A percentile compares a stretch with the other conserved stretches of the same genome.
Conservation (phyloP, 2,329 filamentous ascomycete species). For the Fusarium pseudograminearum region DNA sequence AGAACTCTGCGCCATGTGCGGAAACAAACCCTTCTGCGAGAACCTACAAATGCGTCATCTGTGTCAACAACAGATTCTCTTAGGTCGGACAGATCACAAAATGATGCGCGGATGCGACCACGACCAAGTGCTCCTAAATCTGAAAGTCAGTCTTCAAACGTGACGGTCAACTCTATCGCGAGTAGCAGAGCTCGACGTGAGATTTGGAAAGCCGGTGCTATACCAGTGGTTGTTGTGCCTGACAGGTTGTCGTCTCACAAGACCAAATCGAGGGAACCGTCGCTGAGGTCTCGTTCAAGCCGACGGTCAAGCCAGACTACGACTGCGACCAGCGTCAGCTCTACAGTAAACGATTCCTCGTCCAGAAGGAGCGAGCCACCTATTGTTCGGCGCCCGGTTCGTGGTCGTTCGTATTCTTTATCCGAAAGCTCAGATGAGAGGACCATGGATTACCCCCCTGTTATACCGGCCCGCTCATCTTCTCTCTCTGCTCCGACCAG, state of each 20-base stretch:
- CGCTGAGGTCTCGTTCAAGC: conserved; percentile 72
- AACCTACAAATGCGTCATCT: conserved; percentile 51
- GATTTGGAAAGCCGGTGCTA: conserved; percentile 68
- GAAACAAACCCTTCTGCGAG: conserved; percentile 65
- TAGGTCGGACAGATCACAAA: conserved; percentile 37
- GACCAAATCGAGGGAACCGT: conserved; percentile 65
- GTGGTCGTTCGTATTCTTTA: conserved; percentile 59
- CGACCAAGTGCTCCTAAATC: conserved; percentile 51
- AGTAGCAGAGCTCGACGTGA: conserved; percentile 69
- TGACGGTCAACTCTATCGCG: conserved; percentile 62
- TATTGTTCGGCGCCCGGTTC: conserved; percentile 57
- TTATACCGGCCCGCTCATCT: conserved; percentile 67
- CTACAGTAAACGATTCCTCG: conserved; percentile 58
- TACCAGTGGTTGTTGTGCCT: conserved; percentile 73
- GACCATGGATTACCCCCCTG: conserved; percentile 71
- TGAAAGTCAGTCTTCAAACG: conserved; percentile 63
- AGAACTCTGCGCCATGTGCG: conserved; percentile 72
- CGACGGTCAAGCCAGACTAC: conserved; percentile 66
- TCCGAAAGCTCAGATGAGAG: conserved; percentile 65
- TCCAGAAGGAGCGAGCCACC: conserved; percentile 58
- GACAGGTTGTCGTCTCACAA: conserved; percentile 67
- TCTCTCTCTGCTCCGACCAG: conserved; percentile 74
- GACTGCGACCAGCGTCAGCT: conserved; percentile 66
- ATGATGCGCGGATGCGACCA: conserved; percentile 47
- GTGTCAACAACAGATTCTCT: conserved; percentile 21